Percentiles rank a stretch among this genome's conserved stretches.
These are phyloP conservation scores for Melampsora larici-populina DNA, from an alignment of 1,284 basidiomycete genomes.

Conservation along the genomic window DNA sequence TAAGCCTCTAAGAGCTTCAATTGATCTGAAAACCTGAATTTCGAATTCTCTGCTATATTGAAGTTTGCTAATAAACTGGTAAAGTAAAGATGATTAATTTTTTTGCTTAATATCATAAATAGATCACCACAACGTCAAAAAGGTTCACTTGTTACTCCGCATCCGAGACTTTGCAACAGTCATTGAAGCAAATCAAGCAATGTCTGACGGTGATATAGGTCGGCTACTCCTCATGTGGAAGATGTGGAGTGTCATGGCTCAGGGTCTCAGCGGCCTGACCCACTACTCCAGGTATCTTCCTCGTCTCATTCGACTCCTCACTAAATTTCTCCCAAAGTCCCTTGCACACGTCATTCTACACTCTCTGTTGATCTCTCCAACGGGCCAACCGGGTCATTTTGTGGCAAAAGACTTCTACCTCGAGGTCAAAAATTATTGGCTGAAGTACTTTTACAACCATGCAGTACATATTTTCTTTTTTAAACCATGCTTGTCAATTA, in stretches of 20 bases:
- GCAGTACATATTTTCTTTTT: too few relatives aligned
- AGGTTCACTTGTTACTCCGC: background rate
- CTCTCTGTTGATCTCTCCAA: background rate
- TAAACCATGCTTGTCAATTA: too few relatives aligned
- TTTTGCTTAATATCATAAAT: too few relatives aligned
- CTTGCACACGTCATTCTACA: background rate
- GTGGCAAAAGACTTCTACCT: conserved; percentile 4
- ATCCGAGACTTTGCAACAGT: conserved; percentile 2
- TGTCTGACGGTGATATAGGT: too few relatives aligned
- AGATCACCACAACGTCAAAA: too few relatives aligned
- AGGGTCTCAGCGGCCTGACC: background rate
- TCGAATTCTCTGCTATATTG: too few relatives aligned
- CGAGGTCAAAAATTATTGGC: background rate
- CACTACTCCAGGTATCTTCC: conserved; percentile 6
- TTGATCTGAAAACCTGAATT: too few relatives aligned
- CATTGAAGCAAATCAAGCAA: background rate
- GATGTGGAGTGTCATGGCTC: background rate
- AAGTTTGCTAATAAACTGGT: too few relatives aligned
- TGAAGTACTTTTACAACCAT: conserved; percentile 11
- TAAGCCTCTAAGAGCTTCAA: too few relatives aligned
- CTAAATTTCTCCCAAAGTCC: background rate
- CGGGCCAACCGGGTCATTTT: background rate
- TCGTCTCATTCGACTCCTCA: background rate
- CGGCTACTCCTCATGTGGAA: too few relatives aligned
- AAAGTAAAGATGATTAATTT: too few relatives aligned